Percentiles rank a stretch among this genome's conserved stretches.
These are phyloP conservation scores for Arxiozyma slooffiae DNA, from an alignment of 1,139 yeast species.

Conservation along the genomic window DNA sequence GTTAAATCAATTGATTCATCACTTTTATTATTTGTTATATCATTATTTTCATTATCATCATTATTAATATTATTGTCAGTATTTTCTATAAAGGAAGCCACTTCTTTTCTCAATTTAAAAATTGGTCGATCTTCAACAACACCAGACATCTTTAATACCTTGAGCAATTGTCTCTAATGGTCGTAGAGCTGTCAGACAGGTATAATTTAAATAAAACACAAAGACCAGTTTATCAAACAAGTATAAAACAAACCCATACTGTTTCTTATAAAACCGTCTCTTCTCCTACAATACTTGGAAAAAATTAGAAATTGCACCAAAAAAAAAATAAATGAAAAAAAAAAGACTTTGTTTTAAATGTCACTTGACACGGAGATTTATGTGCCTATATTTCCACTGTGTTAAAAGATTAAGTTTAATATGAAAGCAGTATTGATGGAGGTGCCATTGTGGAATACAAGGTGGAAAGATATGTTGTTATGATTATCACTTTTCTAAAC, in stretches of 20 bases:
- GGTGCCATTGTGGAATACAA: neutral
- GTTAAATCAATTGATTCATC: neutral
- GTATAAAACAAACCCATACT: too few relatives aligned
- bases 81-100: constrained; percentile 4
- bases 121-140: neutral
- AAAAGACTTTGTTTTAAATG: neutral
- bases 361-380: neutral
- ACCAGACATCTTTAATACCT: constrained; percentile 3
- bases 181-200: neutral
- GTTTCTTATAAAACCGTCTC: neutral
- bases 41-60: constrained; percentile 3
- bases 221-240: too few relatives aligned
- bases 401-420: too few relatives aligned
- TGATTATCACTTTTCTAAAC: neutral
- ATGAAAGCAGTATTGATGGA: neutral
- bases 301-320: too few relatives aligned
- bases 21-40: neutral
- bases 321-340: too few relatives aligned
- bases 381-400: neutral
- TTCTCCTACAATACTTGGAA: neutral
- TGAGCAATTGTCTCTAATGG: neutral
- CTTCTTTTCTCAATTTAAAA: constrained; percentile 20
- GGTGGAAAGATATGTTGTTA: too few relatives aligned
- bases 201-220: too few relatives aligned
- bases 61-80: constrained; percentile 4